Percentiles rank a stretch among this genome's conserved stretches.
Conservation (phyloP, 176 grass and related monocot genomes). For the Oryza brachyantha region DNA sequence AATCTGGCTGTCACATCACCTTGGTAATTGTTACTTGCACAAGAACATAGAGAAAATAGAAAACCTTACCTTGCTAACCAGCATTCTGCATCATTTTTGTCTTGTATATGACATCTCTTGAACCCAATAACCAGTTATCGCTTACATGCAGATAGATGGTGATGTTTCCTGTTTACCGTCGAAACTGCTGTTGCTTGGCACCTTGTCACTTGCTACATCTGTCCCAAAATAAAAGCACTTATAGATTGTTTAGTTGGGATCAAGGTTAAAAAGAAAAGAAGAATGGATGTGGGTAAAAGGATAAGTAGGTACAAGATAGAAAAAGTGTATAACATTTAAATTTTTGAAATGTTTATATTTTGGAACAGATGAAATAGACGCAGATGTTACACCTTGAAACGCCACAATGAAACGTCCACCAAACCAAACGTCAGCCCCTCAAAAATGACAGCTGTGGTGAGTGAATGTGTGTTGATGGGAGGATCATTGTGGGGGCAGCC, state of each 20-base stretch:
- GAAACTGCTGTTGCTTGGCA: not conserved
- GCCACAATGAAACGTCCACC: constrained; percentile 19
- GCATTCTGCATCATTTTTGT: not conserved
- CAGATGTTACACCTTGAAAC: no score
- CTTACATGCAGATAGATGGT: constrained; percentile 31
- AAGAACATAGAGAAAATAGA: no score
- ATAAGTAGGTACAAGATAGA: no score
- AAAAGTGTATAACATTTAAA: no score
- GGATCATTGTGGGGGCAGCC: constrained; percentile 43
- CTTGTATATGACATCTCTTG: no score
- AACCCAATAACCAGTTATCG: not conserved
- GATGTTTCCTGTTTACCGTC: constrained; percentile 9
- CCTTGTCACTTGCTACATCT: no score
- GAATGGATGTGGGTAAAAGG: no score
- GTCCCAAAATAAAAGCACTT: no score
- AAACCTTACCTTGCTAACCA: not conserved
- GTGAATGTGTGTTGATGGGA: constrained; percentile 22
- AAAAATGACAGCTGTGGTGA: constrained; percentile 9
- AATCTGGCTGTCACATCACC: not conserved
- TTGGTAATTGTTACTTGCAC: not conserved
- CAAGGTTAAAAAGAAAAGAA: no score
- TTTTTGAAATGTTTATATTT: no score
- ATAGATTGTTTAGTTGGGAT: no score
- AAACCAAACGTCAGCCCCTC: not conserved
- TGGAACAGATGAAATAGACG: no score